These are phyloP conservation scores for Suhomyces sp. DNA, from an alignment of 805 yeast species.

Conservation along the genomic window DNA sequence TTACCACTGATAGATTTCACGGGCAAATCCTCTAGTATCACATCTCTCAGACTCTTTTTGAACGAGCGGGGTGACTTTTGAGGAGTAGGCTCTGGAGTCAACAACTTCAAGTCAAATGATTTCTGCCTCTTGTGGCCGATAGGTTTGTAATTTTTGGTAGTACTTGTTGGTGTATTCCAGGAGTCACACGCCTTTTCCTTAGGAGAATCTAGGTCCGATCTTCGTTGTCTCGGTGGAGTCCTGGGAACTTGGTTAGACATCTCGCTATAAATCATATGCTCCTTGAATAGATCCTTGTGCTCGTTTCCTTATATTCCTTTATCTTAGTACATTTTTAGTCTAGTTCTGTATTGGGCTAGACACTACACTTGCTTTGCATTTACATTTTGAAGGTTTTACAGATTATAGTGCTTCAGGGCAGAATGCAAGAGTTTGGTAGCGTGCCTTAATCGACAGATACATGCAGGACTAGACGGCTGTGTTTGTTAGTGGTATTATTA, in stretches of 20 bases:
- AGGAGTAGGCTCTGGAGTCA: slow-evolving; percentile 10
- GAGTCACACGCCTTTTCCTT: neutral
- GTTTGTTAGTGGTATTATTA: neutral
- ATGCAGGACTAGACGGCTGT: slow-evolving; percentile 2
- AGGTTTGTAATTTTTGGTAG: neutral
- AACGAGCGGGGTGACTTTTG: slow-evolving; percentile 4
- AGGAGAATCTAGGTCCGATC: neutral
- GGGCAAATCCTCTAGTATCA: slow-evolving; percentile 5
- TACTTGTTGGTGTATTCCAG: slow-evolving; percentile 2
- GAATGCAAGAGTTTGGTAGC: neutral
- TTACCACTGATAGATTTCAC: slow-evolving; percentile 2
- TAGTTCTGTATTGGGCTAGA: neutral
- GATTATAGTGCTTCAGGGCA: neutral
- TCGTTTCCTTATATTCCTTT: neutral
- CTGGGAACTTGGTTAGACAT: neutral
- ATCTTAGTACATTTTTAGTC: neutral
- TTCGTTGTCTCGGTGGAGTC: slow-evolving; percentile 7
- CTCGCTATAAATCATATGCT: neutral
- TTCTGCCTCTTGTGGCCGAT: slow-evolving; percentile 5
- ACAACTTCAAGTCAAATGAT: neutral
- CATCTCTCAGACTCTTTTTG: slow-evolving; percentile 6
- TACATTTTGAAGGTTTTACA: neutral
- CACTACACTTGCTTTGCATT: neutral
- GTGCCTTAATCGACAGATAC: neutral
- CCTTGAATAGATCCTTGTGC: neutral